These are phyloP conservation scores for Rhizopogon roseolus DNA, from an alignment of 768 basidiomycete genomes.

Conservation along the genomic window DNA sequence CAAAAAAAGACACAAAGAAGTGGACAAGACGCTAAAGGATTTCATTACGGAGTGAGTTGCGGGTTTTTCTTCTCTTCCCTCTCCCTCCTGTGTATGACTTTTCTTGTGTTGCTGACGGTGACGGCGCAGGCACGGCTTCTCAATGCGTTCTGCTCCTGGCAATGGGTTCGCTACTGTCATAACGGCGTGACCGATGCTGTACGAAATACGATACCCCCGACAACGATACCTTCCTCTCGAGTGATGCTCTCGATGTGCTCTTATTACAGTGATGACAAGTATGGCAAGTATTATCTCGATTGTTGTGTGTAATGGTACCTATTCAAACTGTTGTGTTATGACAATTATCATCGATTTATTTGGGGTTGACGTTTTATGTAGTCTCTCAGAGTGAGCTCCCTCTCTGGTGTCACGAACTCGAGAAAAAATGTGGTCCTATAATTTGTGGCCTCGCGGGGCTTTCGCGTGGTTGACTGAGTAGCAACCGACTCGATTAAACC, in stretches of 20 bases:
- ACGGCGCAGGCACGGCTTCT: background rate
- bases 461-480: no score
- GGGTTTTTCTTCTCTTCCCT: background rate
- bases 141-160: background rate
- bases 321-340: background rate
- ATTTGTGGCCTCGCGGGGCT: no score
- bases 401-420: no score
- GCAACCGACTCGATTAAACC: no score
- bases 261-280: background rate
- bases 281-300: background rate
- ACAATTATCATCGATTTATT: no score
- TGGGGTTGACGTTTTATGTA: no score
- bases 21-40: background rate
- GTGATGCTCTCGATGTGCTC: background rate
- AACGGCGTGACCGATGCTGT: background rate
- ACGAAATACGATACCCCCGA: background rate
- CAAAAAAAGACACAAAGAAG: accelerated
- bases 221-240: background rate
- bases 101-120: background rate
- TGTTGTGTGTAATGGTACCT: background rate
- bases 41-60: background rate
- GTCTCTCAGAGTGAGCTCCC: no score
- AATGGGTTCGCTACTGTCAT: background rate
- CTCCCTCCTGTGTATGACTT: no score
- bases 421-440: no score